phyloP scores from a whole-genome alignment of 495 filamentous ascomycete genomes.

The Lasiosphaeriaceae sp. region DNA sequence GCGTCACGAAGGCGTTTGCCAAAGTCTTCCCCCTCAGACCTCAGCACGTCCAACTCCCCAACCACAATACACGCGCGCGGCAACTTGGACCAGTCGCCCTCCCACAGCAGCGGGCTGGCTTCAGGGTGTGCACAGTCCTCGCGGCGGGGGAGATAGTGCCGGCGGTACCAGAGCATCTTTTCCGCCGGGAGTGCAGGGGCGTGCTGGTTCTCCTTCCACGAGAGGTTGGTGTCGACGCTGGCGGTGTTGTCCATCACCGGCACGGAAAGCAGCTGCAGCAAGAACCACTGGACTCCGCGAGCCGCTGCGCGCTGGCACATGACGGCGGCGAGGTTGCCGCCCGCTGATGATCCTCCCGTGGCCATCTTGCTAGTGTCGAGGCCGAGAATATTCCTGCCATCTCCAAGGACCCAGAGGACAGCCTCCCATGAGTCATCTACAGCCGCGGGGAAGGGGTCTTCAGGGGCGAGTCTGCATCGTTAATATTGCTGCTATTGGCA shows the following conservation, averaged over 20 bases:
- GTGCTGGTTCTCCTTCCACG: conserved; percentile 48
- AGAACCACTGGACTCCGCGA: conserved; percentile 37
- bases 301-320: conserved; percentile 52
- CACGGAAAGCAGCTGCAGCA: conserved; percentile 51
- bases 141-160: conserved; percentile 51
- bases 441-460: conserved; percentile 53
- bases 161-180: conserved; percentile 59
- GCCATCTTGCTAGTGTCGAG: conserved; percentile 46
- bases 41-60: conserved; percentile 54
- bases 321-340: conserved; percentile 52
- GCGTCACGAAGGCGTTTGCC: conserved; percentile 44
- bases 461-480: conserved; percentile 48
- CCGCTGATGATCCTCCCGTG: conserved; percentile 54
- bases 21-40: conserved; percentile 51
- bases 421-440: conserved; percentile 57
- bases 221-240: conserved; percentile 34
- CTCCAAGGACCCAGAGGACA: conserved; percentile 49
- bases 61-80: conserved; percentile 52
- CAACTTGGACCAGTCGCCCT: conserved; percentile 44
- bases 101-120: conserved; percentile 51
- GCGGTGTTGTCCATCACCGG: conserved; percentile 56
- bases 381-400: conserved; percentile 35
- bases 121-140: conserved; percentile 46
- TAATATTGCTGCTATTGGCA: too few relatives aligned
- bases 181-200: conserved; percentile 47